phyloP scores from a whole-genome alignment of 1,284 basidiomycete species.

The Afroboletus lepidellus region DNA sequence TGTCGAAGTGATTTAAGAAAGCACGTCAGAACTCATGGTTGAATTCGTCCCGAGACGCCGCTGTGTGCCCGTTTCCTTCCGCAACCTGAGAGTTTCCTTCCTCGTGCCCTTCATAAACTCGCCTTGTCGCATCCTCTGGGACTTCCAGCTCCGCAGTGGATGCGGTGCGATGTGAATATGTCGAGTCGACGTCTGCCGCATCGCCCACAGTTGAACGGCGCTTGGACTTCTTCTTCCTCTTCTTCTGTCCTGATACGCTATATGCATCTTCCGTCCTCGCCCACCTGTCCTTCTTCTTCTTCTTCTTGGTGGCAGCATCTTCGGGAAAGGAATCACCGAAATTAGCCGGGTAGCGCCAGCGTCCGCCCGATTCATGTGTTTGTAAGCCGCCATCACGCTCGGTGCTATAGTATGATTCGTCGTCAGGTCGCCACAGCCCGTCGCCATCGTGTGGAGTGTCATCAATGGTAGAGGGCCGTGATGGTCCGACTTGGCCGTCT shows the following conservation, averaged over 20 bases:
- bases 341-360: conserved; percentile 83
- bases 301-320: conserved; percentile 54
- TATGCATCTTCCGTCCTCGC: conserved; percentile 82
- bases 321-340: conserved; percentile 62
- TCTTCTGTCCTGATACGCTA: conserved; percentile 46
- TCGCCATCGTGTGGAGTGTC: conserved; percentile 41
- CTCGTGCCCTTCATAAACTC: conserved; percentile 49
- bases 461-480: conserved; percentile 11
- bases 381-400: conserved; percentile 39
- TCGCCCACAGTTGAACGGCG: conserved; percentile 45
- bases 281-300: conserved; percentile 81
- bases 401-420: conserved; percentile 68
- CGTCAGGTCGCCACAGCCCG: conserved; percentile 64
- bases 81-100: conserved; percentile 15
- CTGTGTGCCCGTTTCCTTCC: conserved; percentile 18
- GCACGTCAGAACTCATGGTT: conserved; percentile 45
- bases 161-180: conserved; percentile 36
- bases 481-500: conserved; percentile 63
- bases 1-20: conserved; percentile 2
- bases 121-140: conserved; percentile 72
- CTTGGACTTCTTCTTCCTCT: conserved; percentile 57
- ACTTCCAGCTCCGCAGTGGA: conserved; percentile 48
- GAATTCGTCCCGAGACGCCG: conserved; percentile 36
- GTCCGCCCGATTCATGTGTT: conserved; percentile 39
- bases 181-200: conserved; percentile 45